Evolutionary conservation across 2,329 filamentous ascomycete genomes (phyloP).

Genomic region (Fusarium foetens): DNA sequence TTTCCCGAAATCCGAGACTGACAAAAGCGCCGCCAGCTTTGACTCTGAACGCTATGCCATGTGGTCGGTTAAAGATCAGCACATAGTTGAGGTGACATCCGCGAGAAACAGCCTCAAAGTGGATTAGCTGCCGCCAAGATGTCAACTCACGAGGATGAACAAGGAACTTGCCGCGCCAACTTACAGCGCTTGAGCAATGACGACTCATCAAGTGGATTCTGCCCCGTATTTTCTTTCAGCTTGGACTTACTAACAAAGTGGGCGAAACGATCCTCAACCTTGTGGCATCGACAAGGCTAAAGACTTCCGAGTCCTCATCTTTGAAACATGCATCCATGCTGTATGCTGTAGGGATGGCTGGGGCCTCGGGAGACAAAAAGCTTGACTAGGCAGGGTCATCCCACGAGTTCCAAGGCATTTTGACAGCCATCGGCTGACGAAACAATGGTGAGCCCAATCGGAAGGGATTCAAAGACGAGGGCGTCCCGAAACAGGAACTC

Average conservation of each 20-base stretch:
- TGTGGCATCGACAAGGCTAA: constrained; percentile 34
- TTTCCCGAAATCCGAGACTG: neutral
- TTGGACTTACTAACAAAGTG: constrained; percentile 28
- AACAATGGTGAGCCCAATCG: constrained; percentile 30
- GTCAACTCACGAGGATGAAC: neutral
- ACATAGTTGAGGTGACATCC: neutral
- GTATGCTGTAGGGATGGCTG: neutral
- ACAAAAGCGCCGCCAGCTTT: constrained; percentile 5
- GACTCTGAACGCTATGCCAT: constrained; percentile 6
- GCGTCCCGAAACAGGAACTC: constrained; percentile 42
- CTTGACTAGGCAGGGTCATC: constrained; percentile 9
- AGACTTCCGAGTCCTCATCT: constrained; percentile 11
- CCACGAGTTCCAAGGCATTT: neutral
- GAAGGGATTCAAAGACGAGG: constrained; percentile 12
- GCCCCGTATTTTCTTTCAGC: constrained; percentile 27
- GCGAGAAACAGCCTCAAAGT: constrained; percentile 8
- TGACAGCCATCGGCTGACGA: constrained; percentile 3
- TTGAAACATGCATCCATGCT: constrained; percentile 13
- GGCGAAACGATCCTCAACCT: constrained; percentile 34
- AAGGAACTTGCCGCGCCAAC: constrained; percentile 12
- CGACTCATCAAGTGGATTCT: constrained; percentile 11
- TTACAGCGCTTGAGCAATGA: neutral
- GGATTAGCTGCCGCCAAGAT: constrained; percentile 15
- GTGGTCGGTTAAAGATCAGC: constrained; percentile 12
- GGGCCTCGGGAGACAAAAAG: constrained; percentile 5